phyloP scores from a whole-genome alignment of 768 basidiomycete species.

The Termitomyces sp. region DNA sequence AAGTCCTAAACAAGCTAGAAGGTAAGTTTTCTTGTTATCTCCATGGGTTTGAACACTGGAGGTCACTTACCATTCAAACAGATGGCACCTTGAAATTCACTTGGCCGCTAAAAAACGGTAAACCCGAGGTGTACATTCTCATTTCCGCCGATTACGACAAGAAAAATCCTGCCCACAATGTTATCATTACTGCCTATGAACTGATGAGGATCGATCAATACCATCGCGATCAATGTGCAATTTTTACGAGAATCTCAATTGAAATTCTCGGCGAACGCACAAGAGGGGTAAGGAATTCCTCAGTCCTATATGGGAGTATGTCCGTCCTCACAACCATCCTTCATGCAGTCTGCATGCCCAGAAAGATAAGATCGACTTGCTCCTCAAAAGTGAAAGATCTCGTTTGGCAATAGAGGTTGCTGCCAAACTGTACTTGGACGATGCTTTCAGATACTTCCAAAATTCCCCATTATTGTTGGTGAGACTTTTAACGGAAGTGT shows the following conservation, averaged over 20 bases:
- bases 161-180: not conserved
- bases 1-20: not conserved
- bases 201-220: not conserved
- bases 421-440: not conserved
- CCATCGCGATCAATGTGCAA: not conserved
- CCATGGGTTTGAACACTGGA: not conserved
- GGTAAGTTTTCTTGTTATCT: not conserved
- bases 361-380: not conserved
- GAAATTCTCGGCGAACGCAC: not conserved
- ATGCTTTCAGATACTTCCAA: not conserved
- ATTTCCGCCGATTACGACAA: not conserved
- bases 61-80: not conserved
- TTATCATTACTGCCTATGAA: not conserved
- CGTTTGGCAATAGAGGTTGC: not conserved
- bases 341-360: not conserved
- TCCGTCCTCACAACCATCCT: not conserved
- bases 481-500: not conserved
- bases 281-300: not conserved
- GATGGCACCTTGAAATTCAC: not conserved
- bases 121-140: not conserved
- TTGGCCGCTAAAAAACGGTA: not conserved
- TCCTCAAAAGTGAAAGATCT: not conserved
- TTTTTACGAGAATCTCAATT: not conserved
- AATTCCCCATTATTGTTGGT: not conserved
- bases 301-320: not conserved